Base-by-base conservation (phyloP, 1,139 yeast genomes). In the Candida pseudoviswanathii region DNA sequence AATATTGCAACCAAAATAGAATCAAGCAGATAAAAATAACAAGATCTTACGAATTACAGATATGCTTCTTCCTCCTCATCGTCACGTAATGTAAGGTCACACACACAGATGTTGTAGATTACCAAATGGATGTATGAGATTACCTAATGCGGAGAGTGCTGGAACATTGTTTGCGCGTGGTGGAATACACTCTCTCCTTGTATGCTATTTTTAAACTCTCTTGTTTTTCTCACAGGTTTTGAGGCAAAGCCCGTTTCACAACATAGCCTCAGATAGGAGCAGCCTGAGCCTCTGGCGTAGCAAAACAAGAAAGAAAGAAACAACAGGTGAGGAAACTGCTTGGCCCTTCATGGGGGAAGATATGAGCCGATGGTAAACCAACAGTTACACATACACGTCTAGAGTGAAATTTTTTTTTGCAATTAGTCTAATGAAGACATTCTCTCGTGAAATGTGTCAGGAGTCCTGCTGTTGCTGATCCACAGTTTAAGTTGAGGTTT, bases 371-470 rank as follows among this genome's bases (percentile, higher is more conserved):
- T 16, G 16, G 16, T 16, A 16, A 16, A 27, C 30, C 30, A 27
- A 27, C 8, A 33, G 24, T 33, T 33, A 33, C 37, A 33, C 37
- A 33, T 33, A 33, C 37, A 33, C 37, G 37, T 33, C 37, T 33
- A 16, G 16, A 16, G 16, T 16, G 16, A 16, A 16, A 16, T 16
- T 16, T 16, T 16, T 16, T 16, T 16, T 16, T 16, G 16, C 16
- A 16, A 16, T 16, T 16, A 16, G 16, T 16, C 16, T 16, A 16
- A 16, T 16, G 16, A 16, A 16, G 16, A 33, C 37, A 33, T 33
- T 33, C 37, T 33, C 21, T 27, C 9, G 8, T 27, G 30, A 27
- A 27, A 6, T 27, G 30, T 27, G 30, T 27, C 16, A 16, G 16
- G 16, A 16, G 16, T 16, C 16, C 16, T 16, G 16, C 16, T 16